These are phyloP conservation scores for Tolypocladium cylindrosporum DNA, from an alignment of 2,329 filamentous ascomycete species.

Conservation along the genomic window DNA sequence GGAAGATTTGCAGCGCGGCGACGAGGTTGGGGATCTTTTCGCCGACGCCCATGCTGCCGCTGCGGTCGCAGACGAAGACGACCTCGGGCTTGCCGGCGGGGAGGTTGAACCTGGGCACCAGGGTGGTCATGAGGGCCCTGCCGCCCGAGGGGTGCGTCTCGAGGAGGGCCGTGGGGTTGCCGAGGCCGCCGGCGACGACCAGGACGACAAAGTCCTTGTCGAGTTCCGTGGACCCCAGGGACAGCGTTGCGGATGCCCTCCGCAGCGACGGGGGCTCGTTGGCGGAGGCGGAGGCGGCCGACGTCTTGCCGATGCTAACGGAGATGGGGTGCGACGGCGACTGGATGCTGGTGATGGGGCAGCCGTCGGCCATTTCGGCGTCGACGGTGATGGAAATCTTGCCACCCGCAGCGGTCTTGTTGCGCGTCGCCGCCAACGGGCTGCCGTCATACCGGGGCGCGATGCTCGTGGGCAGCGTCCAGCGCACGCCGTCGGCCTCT, in stretches of 20 bases:
- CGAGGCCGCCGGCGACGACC: slow-evolving; percentile 48
- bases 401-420: background rate
- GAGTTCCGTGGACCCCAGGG: slow-evolving; percentile 41
- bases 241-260: slow-evolving; percentile 52
- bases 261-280: slow-evolving; percentile 36
- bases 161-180: slow-evolving; percentile 52
- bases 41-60: slow-evolving; percentile 48
- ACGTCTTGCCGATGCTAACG: slow-evolving; percentile 50
- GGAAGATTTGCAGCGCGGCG: slow-evolving; percentile 49
- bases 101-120: slow-evolving; percentile 61
- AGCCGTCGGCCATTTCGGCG: slow-evolving; percentile 37
- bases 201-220: slow-evolving; percentile 59
- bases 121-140: slow-evolving; percentile 57
- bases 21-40: slow-evolving; percentile 42
- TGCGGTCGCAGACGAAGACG: slow-evolving; percentile 64
- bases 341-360: slow-evolving; percentile 49
- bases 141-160: slow-evolving; percentile 57
- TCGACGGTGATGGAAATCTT: slow-evolving; percentile 22
- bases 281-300: slow-evolving; percentile 23
- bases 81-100: slow-evolving; percentile 48
- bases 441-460: slow-evolving; percentile 52
- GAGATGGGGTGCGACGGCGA: slow-evolving; percentile 60
- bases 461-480: slow-evolving; percentile 58
- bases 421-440: background rate
- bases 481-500: slow-evolving; percentile 55